Evolutionary conservation across 192 early-diverging fungal species (phyloP).

Genomic region (Mortierella claussenii): DNA sequence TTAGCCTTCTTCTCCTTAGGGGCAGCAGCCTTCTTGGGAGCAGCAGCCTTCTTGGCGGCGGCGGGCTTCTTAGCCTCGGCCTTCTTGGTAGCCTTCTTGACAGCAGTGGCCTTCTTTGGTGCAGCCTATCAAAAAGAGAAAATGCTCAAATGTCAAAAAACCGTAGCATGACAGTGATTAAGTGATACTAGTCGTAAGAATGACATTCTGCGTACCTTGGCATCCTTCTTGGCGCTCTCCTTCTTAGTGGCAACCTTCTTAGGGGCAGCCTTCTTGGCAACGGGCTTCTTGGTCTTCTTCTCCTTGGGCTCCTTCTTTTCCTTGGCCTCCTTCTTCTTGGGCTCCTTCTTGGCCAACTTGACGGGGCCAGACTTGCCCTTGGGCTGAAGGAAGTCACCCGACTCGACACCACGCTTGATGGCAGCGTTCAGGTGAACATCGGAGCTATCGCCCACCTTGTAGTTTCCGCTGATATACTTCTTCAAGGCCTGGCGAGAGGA

Average conservation of each 20-base stretch:
- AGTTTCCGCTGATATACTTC: conserved; percentile 83
- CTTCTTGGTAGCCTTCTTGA: conserved; percentile 61
- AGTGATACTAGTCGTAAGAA: background rate
- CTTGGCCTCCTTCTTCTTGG: conserved; percentile 59
- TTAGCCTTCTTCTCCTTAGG: conserved; percentile 54
- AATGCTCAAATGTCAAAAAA: background rate
- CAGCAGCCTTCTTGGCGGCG: conserved; percentile 56
- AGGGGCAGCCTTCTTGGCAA: conserved; percentile 62
- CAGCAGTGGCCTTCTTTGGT: conserved; percentile 59
- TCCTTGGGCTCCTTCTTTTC: conserved; percentile 64
- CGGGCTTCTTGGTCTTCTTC: conserved; percentile 62
- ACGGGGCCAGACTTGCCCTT: conserved; percentile 75
- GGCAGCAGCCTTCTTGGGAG: conserved; percentile 61
- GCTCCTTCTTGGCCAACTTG: conserved; percentile 70
- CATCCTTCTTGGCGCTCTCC: conserved; percentile 54
- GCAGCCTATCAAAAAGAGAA: conserved; percentile 19
- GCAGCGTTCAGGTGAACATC: conserved; percentile 70
- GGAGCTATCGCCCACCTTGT: conserved; percentile 67
- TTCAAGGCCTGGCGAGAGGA: conserved; percentile 80
- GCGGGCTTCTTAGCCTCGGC: conserved; percentile 60
- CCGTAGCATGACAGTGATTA: background rate
- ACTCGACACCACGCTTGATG: conserved; percentile 74
- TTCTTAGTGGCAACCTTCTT: conserved; percentile 57
- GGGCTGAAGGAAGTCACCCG: conserved; percentile 69
- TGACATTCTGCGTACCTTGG: conserved; percentile 9